These are phyloP conservation scores for Bonia amplexicaulis DNA, from an alignment of 176 grass and related monocot species.

Conservation along the genomic window DNA sequence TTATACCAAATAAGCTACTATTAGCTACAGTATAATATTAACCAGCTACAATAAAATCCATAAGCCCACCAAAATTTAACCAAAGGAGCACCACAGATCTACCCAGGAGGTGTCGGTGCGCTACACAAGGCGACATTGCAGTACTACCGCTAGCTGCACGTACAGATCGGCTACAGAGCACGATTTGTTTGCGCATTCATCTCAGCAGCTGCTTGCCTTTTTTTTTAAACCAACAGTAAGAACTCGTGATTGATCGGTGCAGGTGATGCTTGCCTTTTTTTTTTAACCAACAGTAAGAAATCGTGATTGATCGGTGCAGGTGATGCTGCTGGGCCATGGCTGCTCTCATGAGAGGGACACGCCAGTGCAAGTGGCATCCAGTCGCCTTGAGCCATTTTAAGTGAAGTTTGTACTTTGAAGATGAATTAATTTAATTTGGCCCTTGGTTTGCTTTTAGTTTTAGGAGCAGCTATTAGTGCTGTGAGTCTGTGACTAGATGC, in stretches of 20 bases:
- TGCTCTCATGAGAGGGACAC: background rate
- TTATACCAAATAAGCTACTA: too few relatives aligned
- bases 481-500: background rate
- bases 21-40: too few relatives aligned
- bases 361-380: background rate
- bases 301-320: background rate
- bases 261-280: background rate
- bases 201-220: background rate
- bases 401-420: background rate
- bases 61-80: too few relatives aligned
- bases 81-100: too few relatives aligned
- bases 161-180: background rate
- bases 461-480: background rate
- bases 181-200: background rate
- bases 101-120: background rate
- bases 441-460: background rate
- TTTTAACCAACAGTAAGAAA: constrained; percentile 5
- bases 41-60: too few relatives aligned
- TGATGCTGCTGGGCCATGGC: background rate
- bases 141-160: background rate
- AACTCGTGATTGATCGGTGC: background rate
- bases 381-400: background rate
- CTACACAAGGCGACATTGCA: background rate
- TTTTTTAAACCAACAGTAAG: background rate
- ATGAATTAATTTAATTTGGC: background rate